phyloP scores from a whole-genome alignment of 306 rosid genomes.

The Arachis stenosperma region DNA sequence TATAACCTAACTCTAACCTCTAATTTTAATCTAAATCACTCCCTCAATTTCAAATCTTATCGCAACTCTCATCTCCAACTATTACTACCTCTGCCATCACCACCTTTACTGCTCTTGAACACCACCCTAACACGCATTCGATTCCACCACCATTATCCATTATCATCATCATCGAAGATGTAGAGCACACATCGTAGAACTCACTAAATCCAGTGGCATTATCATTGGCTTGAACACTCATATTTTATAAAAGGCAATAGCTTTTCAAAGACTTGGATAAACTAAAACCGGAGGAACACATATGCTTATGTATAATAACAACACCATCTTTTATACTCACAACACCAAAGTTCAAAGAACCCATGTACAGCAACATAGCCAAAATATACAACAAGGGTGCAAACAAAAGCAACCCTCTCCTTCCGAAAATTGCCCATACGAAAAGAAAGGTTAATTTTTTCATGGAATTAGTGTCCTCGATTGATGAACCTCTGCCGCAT shows the following conservation, averaged over 20 bases:
- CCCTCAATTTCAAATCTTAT: too few species aligned
- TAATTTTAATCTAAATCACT: too few species aligned
- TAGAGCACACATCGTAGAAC: too few species aligned
- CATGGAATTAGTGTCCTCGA: conserved; percentile 45
- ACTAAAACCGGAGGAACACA: conserved; percentile 69
- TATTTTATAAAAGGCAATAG: conserved; percentile 83
- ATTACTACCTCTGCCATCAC: too few species aligned
- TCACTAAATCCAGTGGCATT: conserved; percentile 34
- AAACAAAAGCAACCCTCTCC: conserved; percentile 78
- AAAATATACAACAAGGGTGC: conserved; percentile 89
- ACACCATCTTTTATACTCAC: conserved; percentile 63
- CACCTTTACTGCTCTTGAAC: too few species aligned
- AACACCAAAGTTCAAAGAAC: conserved; percentile 72
- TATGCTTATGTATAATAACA: conserved; percentile 61
- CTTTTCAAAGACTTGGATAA: conserved; percentile 71
- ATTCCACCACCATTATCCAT: too few species aligned
- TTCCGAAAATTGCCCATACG: conserved; percentile 67
- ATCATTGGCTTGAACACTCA: conserved; percentile 33
- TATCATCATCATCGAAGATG: too few species aligned
- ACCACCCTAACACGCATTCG: too few species aligned
- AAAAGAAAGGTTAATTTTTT: conserved; percentile 61
- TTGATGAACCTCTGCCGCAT: conserved; percentile 42
- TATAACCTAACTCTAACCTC: too few species aligned
- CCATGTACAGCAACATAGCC: conserved; percentile 90
- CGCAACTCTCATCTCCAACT: too few species aligned